Evolutionary conservation across 2,329 filamentous ascomycete species (phyloP), one percentile per base, ranked within the genome.

Genomic region (Tolypocladium pustulatum): DNA sequence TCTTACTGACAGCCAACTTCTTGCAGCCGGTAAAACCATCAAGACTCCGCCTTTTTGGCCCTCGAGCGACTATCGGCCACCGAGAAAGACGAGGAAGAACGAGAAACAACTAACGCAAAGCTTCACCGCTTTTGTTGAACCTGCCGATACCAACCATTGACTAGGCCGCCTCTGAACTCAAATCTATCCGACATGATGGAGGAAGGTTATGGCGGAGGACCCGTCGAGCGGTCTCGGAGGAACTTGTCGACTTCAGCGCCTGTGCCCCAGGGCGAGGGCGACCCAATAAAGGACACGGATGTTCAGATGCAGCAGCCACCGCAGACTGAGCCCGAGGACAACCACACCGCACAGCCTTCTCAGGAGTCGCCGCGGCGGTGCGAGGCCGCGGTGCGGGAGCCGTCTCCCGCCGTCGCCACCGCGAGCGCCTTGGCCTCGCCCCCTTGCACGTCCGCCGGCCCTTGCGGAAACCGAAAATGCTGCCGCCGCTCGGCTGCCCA

Each of bases 151-250:
- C 22, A 20, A 7, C 8, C 30, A 20, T n/a, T 10, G 2, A 52
- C 9, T 30, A 7, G 17, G 3, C 6, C 9, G 49, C 49, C 30
- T 5, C 41, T n/a, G n/a, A 7, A 6, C 5, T 4, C 17, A 6
- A 15, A 36, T 3, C 9, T 20, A 36, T 2, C n/a, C 6, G 5
- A 13, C 20, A 22, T 10, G 20, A 57, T 61, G 62, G 76, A 81
- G 62, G 78, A 81, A 69, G 75, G 75, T 22, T 60, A 51, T 57
- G 73, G 76, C 59, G 76, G 76, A 57, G 72, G 77, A 57, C 69
- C 70, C 36, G 64, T 74, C 30, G 71, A 72, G 62, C 62, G 72
- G 56, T 68, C 71, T 41, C 64, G 71, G 55, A 66, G 71, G 56
- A 74, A 66, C 59, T 59, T 73, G 27, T 74, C 72, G 2, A 72